Percentiles rank a stretch among this genome's conserved stretches.
phyloP scores from a whole-genome alignment of 208 protist species.

The Herpetomonas samuelpessoai region DNA sequence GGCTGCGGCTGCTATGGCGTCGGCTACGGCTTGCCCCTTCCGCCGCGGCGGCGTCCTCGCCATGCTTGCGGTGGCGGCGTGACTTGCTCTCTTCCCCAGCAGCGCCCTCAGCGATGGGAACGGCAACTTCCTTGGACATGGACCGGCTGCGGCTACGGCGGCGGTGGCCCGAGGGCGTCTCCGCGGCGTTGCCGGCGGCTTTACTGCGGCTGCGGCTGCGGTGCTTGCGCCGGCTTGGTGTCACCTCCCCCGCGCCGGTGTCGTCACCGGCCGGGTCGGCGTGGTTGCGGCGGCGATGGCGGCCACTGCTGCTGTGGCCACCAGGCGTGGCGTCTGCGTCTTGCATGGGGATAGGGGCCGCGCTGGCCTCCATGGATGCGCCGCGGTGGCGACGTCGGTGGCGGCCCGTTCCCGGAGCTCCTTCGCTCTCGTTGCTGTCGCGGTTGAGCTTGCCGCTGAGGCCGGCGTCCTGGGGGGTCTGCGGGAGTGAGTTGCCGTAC shows the following conservation, averaged over 20 bases:
- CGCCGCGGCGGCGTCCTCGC: background rate
- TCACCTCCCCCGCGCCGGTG: constrained; percentile 7
- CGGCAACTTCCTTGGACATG: background rate
- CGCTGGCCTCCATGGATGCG: constrained; percentile 5
- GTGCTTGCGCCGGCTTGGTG: background rate
- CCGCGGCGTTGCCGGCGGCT: background rate
- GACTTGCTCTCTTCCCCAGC: background rate
- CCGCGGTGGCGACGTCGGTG: constrained; percentile 12
- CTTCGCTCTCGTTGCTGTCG: too few species aligned
- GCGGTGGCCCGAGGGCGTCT: too few species aligned
- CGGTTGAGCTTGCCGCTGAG: too few species aligned
- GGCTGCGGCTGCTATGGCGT: constrained; percentile 14
- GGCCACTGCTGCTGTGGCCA: constrained; percentile 21
- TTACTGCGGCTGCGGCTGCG: background rate
- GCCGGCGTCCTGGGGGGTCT: too few species aligned
- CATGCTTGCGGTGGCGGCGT: constrained; percentile 11
- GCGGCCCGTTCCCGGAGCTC: background rate
- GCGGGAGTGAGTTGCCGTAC: background rate
- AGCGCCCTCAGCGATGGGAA: background rate
- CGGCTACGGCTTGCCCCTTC: constrained; percentile 8
- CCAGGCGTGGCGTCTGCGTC: background rate
- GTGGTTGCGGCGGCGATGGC: constrained; percentile 18
- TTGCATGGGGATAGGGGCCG: background rate
- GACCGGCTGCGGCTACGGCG: background rate
- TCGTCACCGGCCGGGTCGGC: constrained; percentile 5